phyloP scores from a whole-genome alignment of 1,284 basidiomycete species.

The Inonotus hispidus region DNA sequence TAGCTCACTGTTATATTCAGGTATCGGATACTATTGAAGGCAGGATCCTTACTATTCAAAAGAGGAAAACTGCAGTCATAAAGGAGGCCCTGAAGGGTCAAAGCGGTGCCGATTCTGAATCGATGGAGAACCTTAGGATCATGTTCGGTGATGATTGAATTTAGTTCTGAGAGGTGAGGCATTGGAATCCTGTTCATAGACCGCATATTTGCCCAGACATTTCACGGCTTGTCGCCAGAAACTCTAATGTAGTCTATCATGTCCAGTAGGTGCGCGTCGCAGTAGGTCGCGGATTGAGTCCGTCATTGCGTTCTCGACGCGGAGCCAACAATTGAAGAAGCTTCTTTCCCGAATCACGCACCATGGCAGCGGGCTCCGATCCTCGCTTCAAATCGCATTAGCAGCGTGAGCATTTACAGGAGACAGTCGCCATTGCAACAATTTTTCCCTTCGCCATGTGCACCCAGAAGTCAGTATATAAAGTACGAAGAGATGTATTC shows the following conservation, averaged over 20 bases:
- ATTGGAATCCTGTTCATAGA: neutral
- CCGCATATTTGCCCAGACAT: neutral
- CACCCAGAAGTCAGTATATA: no score
- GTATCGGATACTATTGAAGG: conserved; percentile 72
- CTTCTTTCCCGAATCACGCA: neutral
- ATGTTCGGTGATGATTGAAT: conserved; percentile 50
- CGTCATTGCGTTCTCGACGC: neutral
- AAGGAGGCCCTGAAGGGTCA: conserved; percentile 69
- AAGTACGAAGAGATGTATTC: neutral
- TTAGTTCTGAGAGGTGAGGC: neutral
- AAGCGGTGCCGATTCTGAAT: conserved; percentile 51
- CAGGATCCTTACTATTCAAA: conserved; percentile 84
- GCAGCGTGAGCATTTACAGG: neutral
- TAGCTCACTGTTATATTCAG: conserved; percentile 31
- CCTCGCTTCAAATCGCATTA: no score
- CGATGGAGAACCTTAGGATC: conserved; percentile 70
- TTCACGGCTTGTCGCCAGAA: neutral
- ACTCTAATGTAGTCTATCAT: neutral
- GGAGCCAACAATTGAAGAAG: neutral
- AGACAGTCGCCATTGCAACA: neutral
- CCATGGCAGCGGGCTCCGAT: no score
- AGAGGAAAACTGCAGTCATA: conserved; percentile 81
- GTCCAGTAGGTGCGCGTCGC: neutral
- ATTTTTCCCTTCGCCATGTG: neutral
- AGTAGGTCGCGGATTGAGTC: neutral